Base-by-base conservation (phyloP, 2,329 filamentous ascomycete genomes). In the Nectriaceae sp. region DNA sequence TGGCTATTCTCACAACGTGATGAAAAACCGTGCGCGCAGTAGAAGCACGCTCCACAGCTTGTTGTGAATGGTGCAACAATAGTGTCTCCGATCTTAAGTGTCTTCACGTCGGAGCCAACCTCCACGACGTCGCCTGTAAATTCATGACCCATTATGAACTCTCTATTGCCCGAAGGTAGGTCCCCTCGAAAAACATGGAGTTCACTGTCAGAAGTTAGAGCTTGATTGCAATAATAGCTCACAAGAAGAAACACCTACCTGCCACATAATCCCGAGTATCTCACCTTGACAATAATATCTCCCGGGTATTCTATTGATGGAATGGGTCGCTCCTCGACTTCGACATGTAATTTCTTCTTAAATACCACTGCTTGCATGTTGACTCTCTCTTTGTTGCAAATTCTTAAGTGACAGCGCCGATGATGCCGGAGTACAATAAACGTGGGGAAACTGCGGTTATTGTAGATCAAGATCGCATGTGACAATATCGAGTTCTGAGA, bases 111-210 rank as follows among this genome's bases (percentile, higher is more conserved):
- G 11, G 76, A 72, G 0, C 90, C 90, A 21, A 79, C 72, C 52
- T 87, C 82, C 24, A 83, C 76, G 4, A 94, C 80, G n/a, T 76
- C 77, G 3, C 90, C 90, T 1, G 88, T 89, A 63, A 94, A 93
- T 63, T 95, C 90, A 64, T 95, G 90, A 47, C 89, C 88, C 85
- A 82, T 82, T 42, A 81, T 76, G 59, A 80, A 80, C 21, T 75
- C 78, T 0, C 85, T 80, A 1, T 70, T 75, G 4, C n/a, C n/a
- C n/a, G 83, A 85, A n/a, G 83, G 79, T 64, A 93, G 83, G 58
- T 89, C 84, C n/a, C 90, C 90, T 24, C 90, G 85, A 69, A 85
- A 95, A 44, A 88, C 84, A 68, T 95, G 90, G 21, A 95, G 76
- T 62, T 95, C 90, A 6, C 59, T 59, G 19, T 5, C 4, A 22